Evolutionary conservation across 441 rosid species (phyloP).

Genomic region (Populus tomentosa): DNA sequence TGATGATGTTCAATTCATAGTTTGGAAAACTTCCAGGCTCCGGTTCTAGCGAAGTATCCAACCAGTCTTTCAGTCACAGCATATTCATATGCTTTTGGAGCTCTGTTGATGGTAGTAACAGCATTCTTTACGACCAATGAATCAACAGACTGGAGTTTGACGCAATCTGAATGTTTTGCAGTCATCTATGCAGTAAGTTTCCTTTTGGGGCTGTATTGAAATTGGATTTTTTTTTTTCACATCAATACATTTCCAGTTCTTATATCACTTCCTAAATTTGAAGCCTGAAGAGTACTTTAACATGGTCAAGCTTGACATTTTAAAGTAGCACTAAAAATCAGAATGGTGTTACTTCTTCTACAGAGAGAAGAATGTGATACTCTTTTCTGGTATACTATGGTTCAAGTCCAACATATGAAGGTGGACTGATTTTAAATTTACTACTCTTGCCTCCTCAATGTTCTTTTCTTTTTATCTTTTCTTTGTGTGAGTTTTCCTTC

Average conservation of each 20-base stretch:
- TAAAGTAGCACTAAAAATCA: neutral
- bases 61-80: constrained; percentile 90
- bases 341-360: neutral
- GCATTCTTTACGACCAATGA: constrained; percentile 61
- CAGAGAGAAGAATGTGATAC: neutral
- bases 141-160: constrained; percentile 80
- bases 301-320: neutral
- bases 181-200: constrained; percentile 90
- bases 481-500: too few relatives aligned
- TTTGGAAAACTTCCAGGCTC: constrained; percentile 58
- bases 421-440: neutral
- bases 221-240: neutral
- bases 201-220: constrained; percentile 8
- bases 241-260: neutral
- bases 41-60: constrained; percentile 75
- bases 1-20: neutral
- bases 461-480: neutral
- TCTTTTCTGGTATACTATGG: neutral
- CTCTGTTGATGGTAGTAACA: constrained; percentile 65
- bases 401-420: neutral
- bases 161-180: constrained; percentile 72
- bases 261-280: neutral
- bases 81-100: constrained; percentile 75
- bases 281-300: neutral
- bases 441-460: neutral